These are phyloP conservation scores for Zygosaccharomyces sapae DNA, from an alignment of 1,139 yeast species.

Conservation along the genomic window DNA sequence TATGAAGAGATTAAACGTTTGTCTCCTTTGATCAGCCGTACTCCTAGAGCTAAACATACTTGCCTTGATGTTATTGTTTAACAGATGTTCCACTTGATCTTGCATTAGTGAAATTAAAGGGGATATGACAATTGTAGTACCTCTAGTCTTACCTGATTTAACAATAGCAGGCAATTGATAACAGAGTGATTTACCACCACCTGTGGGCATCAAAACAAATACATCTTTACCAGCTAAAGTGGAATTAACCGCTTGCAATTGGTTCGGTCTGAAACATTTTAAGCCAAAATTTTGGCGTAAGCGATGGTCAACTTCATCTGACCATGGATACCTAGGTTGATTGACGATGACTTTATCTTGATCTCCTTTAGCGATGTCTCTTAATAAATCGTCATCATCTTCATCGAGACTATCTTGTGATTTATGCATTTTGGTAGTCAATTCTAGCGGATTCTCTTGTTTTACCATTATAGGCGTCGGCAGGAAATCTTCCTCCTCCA, in stretches of 20 bases:
- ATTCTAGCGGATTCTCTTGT: constrained; percentile 5
- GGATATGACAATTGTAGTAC: constrained; percentile 88
- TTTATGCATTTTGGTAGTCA: constrained; percentile 1
- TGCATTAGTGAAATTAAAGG: constrained; percentile 96
- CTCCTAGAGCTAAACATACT: constrained; percentile 86
- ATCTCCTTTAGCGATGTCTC: background rate
- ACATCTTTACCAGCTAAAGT: constrained; percentile 80
- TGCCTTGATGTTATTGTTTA: constrained; percentile 64
- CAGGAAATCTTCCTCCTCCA: constrained; percentile 19
- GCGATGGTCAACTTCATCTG: constrained; percentile 57
- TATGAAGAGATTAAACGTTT: constrained; percentile 58
- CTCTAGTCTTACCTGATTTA: constrained; percentile 64
- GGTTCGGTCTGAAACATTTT: constrained; percentile 71
- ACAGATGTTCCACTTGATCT: constrained; percentile 86
- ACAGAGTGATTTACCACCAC: constrained; percentile 96
- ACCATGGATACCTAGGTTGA: constrained; percentile 47
- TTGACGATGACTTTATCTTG: background rate
- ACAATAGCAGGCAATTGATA: constrained; percentile 93
- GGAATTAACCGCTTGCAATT: constrained; percentile 79
- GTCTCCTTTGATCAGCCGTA: constrained; percentile 57
- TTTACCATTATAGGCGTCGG: constrained; percentile 10
- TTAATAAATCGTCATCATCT: constrained; percentile 21
- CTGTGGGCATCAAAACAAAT: constrained; percentile 97
- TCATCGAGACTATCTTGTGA: constrained; percentile 15
- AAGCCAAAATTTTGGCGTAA: constrained; percentile 61